Percentiles rank a stretch among this genome's conserved stretches.
Conservation (phyloP, 495 filamentous ascomycete genomes). For the Bryoglossum gracile region DNA sequence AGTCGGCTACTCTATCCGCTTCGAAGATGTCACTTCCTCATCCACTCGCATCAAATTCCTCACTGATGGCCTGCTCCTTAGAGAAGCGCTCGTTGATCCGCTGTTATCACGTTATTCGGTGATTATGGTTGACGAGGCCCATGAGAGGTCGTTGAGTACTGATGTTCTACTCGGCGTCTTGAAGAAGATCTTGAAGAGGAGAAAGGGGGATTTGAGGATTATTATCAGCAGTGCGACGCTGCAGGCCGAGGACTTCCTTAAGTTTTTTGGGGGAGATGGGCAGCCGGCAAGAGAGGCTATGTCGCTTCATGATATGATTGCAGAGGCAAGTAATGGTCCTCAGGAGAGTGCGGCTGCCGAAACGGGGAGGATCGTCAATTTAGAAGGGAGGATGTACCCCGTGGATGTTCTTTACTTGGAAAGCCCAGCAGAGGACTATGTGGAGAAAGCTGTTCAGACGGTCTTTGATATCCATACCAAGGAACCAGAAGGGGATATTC, state of each 20-base stretch:
- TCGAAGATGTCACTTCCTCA: slow-evolving; percentile 90
- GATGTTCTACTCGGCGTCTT: slow-evolving; percentile 90
- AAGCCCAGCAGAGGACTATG: slow-evolving; percentile 75
- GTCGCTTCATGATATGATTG: slow-evolving; percentile 23
- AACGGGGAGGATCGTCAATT: slow-evolving; percentile 69
- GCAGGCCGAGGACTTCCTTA: slow-evolving; percentile 81
- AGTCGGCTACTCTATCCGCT: slow-evolving; percentile 93
- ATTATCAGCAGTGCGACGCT: slow-evolving; percentile 92
- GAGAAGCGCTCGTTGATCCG: slow-evolving; percentile 91
- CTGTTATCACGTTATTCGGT: slow-evolving; percentile 89
- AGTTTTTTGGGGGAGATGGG: slow-evolving; percentile 60
- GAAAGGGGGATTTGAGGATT: slow-evolving; percentile 71
- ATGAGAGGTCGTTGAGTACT: slow-evolving; percentile 90
- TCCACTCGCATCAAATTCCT: slow-evolving; percentile 90
- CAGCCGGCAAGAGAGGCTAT: slow-evolving; percentile 20
- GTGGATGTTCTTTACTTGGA: slow-evolving; percentile 86
- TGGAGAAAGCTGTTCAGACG: slow-evolving; percentile 78
- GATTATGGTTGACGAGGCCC: slow-evolving; percentile 98
- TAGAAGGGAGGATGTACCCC: slow-evolving; percentile 88
- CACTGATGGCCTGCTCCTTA: slow-evolving; percentile 89
- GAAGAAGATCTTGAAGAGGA: slow-evolving; percentile 82
- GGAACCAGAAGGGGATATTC: slow-evolving; percentile 82
- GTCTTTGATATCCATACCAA: slow-evolving; percentile 91
- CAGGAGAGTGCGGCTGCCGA: slow-evolving; percentile 23
- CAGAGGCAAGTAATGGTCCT: slow-evolving; percentile 22